phyloP scores from a whole-genome alignment of 352 stramenopile species.

The Globisporangium sylvaticum region DNA sequence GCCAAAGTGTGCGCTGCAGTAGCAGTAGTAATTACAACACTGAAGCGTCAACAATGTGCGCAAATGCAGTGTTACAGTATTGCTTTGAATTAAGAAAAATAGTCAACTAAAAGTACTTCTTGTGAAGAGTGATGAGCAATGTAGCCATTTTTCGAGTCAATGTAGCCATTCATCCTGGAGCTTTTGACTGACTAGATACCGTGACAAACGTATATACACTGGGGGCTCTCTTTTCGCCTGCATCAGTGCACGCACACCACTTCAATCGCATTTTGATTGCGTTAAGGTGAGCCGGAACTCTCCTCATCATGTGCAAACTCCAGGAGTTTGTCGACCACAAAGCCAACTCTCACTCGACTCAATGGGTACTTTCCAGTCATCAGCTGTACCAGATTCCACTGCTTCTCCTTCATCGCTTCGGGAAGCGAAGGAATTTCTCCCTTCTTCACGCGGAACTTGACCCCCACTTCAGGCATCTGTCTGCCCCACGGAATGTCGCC shows the following conservation, averaged over 20 bases:
- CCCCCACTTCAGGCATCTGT: not conserved
- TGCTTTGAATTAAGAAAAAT: not conserved
- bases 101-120: not conserved
- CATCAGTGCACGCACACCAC: not conserved
- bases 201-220: not conserved
- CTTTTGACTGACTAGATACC: not conserved
- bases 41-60: not conserved
- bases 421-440: not conserved
- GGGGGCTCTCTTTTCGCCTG: not conserved
- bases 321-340: not conserved
- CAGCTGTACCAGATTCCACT: not conserved
- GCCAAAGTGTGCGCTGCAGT: not conserved
- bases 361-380: not conserved
- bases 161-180: not conserved
- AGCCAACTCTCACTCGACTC: not conserved
- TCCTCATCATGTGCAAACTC: not conserved
- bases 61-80: not conserved
- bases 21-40: not conserved
- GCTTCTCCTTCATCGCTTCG: not conserved
- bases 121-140: not conserved
- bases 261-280: not conserved
- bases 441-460: not conserved
- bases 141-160: not conserved
- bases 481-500: not conserved
- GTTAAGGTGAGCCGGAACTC: not conserved